A percentile compares a stretch with the other conserved stretches of the same genome.
Evolutionary conservation across 352 stramenopile genomes (phyloP).

Genomic region (Hyaloperonospora arabidopsidis): DNA sequence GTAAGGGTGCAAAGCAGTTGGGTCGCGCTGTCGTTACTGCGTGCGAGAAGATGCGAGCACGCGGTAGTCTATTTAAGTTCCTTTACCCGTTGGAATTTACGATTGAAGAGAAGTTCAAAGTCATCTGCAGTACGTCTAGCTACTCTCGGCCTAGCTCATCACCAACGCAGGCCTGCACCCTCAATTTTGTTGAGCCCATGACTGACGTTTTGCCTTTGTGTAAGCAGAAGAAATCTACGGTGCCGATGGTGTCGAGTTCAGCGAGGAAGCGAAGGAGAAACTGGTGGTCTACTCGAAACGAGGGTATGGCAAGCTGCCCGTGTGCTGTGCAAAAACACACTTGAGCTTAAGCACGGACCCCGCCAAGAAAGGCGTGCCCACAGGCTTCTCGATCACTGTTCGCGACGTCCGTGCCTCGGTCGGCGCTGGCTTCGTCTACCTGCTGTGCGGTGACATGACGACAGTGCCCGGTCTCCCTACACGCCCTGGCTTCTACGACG

Average conservation of each 20-base stretch:
- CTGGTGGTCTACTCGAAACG: slow-evolving; percentile 86
- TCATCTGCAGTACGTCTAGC: slow-evolving; percentile 90
- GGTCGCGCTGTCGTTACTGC: slow-evolving; percentile 88
- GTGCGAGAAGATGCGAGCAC: slow-evolving; percentile 72
- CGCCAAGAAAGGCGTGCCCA: slow-evolving; percentile 90
- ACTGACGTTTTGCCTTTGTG: slow-evolving; percentile 4
- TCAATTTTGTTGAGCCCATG: background rate
- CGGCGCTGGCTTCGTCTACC: slow-evolving; percentile 94
- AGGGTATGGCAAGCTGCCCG: slow-evolving; percentile 66
- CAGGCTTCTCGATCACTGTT: slow-evolving; percentile 90
- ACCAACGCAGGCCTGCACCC: slow-evolving; percentile 1
- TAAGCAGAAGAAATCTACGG: slow-evolving; percentile 93
- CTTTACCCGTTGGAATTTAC: slow-evolving; percentile 90
- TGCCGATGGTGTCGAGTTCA: slow-evolving; percentile 91
- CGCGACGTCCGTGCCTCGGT: slow-evolving; percentile 92
- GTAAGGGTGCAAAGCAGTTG: slow-evolving; percentile 88
- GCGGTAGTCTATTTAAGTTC: slow-evolving; percentile 87
- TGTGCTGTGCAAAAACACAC: slow-evolving; percentile 99
- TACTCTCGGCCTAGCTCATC: slow-evolving; percentile 21
- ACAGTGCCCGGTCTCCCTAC: slow-evolving; percentile 98
- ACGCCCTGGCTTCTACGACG: slow-evolving; percentile 96
- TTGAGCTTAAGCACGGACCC: slow-evolving; percentile 95
- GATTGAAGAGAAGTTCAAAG: slow-evolving; percentile 94
- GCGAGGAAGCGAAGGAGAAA: slow-evolving; percentile 90
- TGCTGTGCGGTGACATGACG: slow-evolving; percentile 96